Percentiles rank a stretch among this genome's conserved stretches.
These are phyloP conservation scores for Helicocarpus griseus DNA, from an alignment of 2,329 filamentous ascomycete species.

Conservation along the genomic window DNA sequence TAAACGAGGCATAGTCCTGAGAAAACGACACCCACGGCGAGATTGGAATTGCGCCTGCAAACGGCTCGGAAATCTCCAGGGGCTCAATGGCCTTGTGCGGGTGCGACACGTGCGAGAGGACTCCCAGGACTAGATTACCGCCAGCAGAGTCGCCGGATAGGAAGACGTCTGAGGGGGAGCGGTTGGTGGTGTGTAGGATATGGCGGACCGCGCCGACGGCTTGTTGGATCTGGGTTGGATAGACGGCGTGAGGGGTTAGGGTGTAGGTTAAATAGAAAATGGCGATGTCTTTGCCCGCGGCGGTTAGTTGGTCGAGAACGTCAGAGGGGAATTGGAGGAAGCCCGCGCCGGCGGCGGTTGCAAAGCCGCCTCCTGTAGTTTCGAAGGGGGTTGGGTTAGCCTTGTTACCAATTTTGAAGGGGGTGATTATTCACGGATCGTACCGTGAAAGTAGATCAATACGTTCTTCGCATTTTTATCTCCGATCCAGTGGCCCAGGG, in stretches of 20 bases:
- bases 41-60: conserved; percentile 46
- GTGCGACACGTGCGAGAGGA: conserved; percentile 38
- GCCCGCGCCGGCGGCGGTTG: conserved; percentile 36
- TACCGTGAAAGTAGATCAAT: conserved; percentile 31
- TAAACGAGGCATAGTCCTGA: conserved; percentile 33
- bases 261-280: conserved; percentile 50
- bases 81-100: conserved; percentile 44
- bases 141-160: conserved; percentile 38
- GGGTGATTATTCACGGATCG: not conserved
- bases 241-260: conserved; percentile 39
- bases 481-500: conserved; percentile 30
- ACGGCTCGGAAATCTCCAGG: conserved; percentile 31
- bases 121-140: conserved; percentile 31
- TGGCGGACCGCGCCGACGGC: conserved; percentile 33
- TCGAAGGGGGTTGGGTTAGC: not conserved
- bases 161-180: conserved; percentile 26
- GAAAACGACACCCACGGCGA: conserved; percentile 50
- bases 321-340: conserved; percentile 42
- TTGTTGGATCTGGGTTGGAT: conserved; percentile 36
- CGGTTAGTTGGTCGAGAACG: conserved; percentile 34
- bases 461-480: conserved; percentile 30
- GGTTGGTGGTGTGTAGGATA: conserved; percentile 25
- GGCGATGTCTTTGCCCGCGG: conserved; percentile 36
- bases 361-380: conserved; percentile 46
- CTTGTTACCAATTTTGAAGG: not conserved